A percentile compares a stretch with the other conserved stretches of the same genome.
phyloP scores from a whole-genome alignment of 805 yeast species.

The Saturnispora ahearnii region DNA sequence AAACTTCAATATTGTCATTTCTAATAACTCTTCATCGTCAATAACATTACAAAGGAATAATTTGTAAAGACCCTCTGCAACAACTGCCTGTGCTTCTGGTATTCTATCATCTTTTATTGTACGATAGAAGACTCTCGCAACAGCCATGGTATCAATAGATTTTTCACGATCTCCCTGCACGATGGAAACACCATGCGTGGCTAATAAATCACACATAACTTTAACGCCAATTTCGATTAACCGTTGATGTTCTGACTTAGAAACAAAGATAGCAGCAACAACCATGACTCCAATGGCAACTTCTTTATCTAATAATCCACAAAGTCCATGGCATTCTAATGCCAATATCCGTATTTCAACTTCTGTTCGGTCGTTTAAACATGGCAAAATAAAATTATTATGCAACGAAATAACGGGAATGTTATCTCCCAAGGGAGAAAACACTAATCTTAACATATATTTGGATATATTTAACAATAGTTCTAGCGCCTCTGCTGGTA shows the following conservation, averaged over 20 bases:
- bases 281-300: slow-evolving; percentile 55
- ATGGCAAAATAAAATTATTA: slow-evolving; percentile 71
- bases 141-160: slow-evolving; percentile 54
- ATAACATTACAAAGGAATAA: slow-evolving; percentile 69
- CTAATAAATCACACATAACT: slow-evolving; percentile 67
- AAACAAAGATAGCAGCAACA: slow-evolving; percentile 59
- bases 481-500: slow-evolving; percentile 40
- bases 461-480: slow-evolving; percentile 64
- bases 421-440: slow-evolving; percentile 56
- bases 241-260: slow-evolving; percentile 48
- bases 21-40: slow-evolving; percentile 61
- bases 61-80: slow-evolving; percentile 84
- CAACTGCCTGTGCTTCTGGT: slow-evolving; percentile 64
- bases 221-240: slow-evolving; percentile 55
- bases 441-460: slow-evolving; percentile 57
- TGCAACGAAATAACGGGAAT: slow-evolving; percentile 58
- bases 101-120: slow-evolving; percentile 47
- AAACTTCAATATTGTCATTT: slow-evolving; percentile 61
- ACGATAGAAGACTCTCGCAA: slow-evolving; percentile 63
- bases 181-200: slow-evolving; percentile 65
- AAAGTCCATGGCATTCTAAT: slow-evolving; percentile 66
- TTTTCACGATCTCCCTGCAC: slow-evolving; percentile 44
- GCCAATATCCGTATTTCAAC: slow-evolving; percentile 54
- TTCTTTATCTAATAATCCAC: slow-evolving; percentile 59
- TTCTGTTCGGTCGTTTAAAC: slow-evolving; percentile 49